Conservation (phyloP, 768 basidiomycete species). For the Daedaleopsis nitida region DNA sequence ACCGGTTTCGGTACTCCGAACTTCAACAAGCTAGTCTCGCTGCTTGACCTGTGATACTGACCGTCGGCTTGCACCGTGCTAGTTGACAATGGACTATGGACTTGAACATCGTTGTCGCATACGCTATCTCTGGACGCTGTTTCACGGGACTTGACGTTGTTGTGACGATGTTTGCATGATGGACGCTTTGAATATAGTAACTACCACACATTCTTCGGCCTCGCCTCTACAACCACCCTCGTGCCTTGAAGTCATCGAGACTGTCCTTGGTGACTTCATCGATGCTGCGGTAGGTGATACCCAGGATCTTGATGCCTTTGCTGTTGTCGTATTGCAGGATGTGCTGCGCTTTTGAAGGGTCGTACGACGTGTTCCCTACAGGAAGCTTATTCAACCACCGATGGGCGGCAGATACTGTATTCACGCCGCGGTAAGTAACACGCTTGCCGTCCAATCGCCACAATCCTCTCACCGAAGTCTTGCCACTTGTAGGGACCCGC, state of each 20-base stretch:
- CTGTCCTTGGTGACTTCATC: conserved; percentile 43
- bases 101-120: not conserved
- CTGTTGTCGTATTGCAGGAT: conserved; percentile 32
- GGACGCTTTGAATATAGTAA: not conserved
- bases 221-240: conserved; percentile 39
- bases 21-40: conserved; percentile 25
- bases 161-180: not conserved
- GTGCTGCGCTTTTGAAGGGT: conserved; percentile 29
- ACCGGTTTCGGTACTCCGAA: conserved; percentile 38
- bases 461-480: conserved; percentile 20
- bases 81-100: not conserved
- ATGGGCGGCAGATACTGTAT: conserved; percentile 3
- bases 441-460: no score
- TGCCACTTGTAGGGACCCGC: conserved; percentile 31
- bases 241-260: conserved; percentile 41
- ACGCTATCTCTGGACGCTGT: not conserved
- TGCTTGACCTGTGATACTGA: conserved; percentile 4
- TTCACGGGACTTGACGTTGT: not conserved
- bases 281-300: conserved; percentile 42
- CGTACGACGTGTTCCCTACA: conserved; percentile 14
- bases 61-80: not conserved
- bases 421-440: not conserved
- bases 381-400: not conserved
- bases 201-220: not conserved
- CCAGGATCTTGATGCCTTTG: conserved; percentile 42